A percentile compares a stretch with the other conserved stretches of the same genome.
Conservation (phyloP, 2,329 filamentous ascomycete genomes). For the Claviceps pusilla region DNA sequence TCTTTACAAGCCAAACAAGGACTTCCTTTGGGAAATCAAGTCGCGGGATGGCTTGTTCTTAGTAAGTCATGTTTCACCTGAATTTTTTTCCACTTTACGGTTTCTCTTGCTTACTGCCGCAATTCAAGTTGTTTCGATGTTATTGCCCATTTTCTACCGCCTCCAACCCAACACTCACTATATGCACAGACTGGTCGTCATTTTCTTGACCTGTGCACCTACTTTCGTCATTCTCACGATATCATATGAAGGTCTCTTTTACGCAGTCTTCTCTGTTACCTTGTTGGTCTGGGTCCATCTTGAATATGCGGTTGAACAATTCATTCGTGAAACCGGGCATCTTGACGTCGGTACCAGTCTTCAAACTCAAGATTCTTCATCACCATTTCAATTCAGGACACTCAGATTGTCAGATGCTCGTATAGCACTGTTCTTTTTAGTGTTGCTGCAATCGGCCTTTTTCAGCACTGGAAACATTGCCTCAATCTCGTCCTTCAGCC, state of each 20-base stretch:
- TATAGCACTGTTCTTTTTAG: slow-evolving; percentile 87
- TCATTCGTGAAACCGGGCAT: background rate
- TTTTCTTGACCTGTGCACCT: slow-evolving; percentile 86
- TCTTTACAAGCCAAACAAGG: slow-evolving; percentile 76
- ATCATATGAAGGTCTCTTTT: slow-evolving; percentile 93
- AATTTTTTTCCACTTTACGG: background rate
- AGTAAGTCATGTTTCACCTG: slow-evolving; percentile 29
- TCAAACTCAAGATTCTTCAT: background rate
- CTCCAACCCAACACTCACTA: slow-evolving; percentile 74
- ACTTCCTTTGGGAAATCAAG: slow-evolving; percentile 72
- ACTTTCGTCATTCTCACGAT: slow-evolving; percentile 93
- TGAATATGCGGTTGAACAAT: slow-evolving; percentile 29
- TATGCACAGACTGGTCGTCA: slow-evolving; percentile 71
- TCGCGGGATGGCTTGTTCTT: slow-evolving; percentile 69
- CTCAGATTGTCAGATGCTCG: slow-evolving; percentile 72
- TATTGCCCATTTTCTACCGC: slow-evolving; percentile 68
- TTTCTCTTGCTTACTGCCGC: background rate
- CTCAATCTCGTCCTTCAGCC: slow-evolving; percentile 80
- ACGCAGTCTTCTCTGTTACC: slow-evolving; percentile 71
- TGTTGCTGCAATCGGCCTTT: slow-evolving; percentile 85
- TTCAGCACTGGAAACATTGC: slow-evolving; percentile 96
- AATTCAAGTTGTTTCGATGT: slow-evolving; percentile 49
- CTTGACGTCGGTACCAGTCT: background rate
- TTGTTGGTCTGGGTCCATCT: slow-evolving; percentile 83
- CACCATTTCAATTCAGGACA: slow-evolving; percentile 34